Base-by-base conservation (phyloP, 176 grass and related monocot species). In the Zoysia japonica region DNA sequence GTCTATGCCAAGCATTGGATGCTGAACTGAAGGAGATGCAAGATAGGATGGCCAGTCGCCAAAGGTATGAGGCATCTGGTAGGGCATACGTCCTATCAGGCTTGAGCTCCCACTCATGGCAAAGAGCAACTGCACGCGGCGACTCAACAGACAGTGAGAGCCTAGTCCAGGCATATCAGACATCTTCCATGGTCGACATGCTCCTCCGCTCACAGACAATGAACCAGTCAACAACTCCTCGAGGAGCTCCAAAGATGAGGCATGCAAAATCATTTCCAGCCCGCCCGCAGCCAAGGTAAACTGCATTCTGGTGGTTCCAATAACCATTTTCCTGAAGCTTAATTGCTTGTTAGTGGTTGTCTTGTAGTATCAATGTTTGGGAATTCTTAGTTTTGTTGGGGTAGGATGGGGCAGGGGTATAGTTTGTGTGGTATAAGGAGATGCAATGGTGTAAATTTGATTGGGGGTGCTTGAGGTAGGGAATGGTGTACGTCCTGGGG, bases 21-120 rank as follows among this genome's bases (percentile, higher is more conserved):
- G 91, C 91, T 5, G 94, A 97, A 71, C 84, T 97, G 78, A 93
- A 76, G 84, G 91, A 97, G 82, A 91, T 93, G 91, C 94, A 97
- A 37, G 91, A 89, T 50, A 83, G 94, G 82, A 97, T 97, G 94
- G 89, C 84, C 3, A 87, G 75, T 72, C 88, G 75, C 49, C 94
- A 97, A 62, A 85, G 79, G 50, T 97, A 97, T 0, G 91, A 93
- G 79, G 89, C 84, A 12, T 89, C 91, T 0, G 94, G 94, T 6
- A 79, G 94, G 7, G 94, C 94, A 9, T 97, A 93, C 3, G 89
- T 97, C 41, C 87, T 97, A 8, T 97, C 94, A 0, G 91, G 94
- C 40, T 70, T 97, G 73, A 97, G 94, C 79, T 97, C 94, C 2
- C 94, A 97, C 72, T 93, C 89, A 10, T 97, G 94, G 88, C 94